Conservation (phyloP, 2,329 filamentous ascomycete genomes). For the Hypomyces rosellus region DNA sequence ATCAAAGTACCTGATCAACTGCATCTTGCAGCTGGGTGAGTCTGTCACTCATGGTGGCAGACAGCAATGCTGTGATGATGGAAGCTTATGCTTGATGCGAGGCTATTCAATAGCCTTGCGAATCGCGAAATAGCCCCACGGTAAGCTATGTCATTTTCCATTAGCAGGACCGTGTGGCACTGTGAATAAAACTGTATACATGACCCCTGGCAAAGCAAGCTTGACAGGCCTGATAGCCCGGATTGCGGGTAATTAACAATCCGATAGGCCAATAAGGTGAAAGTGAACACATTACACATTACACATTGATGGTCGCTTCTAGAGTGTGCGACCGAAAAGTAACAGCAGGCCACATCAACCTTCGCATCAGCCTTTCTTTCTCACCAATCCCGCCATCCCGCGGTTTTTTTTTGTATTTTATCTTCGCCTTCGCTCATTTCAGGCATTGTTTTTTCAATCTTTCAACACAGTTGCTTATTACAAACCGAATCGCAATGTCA, state of each 20-base stretch:
- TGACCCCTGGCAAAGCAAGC: neutral
- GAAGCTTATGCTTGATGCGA: neutral
- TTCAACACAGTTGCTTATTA: too few species aligned
- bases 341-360: constrained; percentile 8
- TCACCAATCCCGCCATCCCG: neutral
- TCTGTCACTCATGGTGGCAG: constrained; percentile 58
- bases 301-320: constrained; percentile 14
- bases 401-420: constrained; percentile 10
- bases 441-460: too few species aligned
- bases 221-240: neutral
- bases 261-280: constrained; percentile 16
- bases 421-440: constrained; percentile 3
- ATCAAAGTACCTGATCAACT: constrained; percentile 61
- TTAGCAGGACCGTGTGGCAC: neutral
- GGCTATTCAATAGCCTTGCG: neutral
- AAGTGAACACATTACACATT: constrained; percentile 36
- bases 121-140: neutral
- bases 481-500: constrained; percentile 20
- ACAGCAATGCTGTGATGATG: too few species aligned
- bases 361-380: neutral
- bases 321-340: constrained; percentile 4
- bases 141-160: neutral
- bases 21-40: constrained; percentile 81
- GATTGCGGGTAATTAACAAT: constrained; percentile 25
- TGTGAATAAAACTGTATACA: neutral